These are phyloP conservation scores for Pythium oligandrum DNA, from an alignment of 352 stramenopile species.

Conservation along the genomic window DNA sequence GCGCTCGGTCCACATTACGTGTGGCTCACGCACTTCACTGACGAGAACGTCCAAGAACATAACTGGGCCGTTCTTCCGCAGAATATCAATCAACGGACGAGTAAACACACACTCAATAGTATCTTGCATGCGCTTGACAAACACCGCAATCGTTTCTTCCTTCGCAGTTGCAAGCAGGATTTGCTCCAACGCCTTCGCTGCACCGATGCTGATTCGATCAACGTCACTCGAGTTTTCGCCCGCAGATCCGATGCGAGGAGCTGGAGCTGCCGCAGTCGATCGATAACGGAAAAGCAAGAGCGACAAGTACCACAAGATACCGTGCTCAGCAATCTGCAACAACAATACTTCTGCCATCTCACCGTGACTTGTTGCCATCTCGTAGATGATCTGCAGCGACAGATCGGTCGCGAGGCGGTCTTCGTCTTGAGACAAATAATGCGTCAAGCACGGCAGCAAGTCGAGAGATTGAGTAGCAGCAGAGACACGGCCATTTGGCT, in stretches of 20 bases:
- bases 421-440: conserved; percentile 63
- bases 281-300: conserved; percentile 74
- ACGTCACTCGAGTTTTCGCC: conserved; percentile 27
- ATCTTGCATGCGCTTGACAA: conserved; percentile 75
- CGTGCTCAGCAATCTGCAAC: conserved; percentile 75
- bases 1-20: conserved; percentile 84
- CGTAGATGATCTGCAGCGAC: conserved; percentile 76
- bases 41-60: conserved; percentile 70
- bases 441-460: conserved; percentile 71
- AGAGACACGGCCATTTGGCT: conserved; percentile 75
- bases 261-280: neutral
- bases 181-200: conserved; percentile 65
- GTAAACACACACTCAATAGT: conserved; percentile 86
- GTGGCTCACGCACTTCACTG: conserved; percentile 68
- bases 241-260: neutral
- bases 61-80: conserved; percentile 50
- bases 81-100: conserved; percentile 63
- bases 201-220: conserved; percentile 64
- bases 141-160: conserved; percentile 70
- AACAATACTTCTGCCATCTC: conserved; percentile 82
- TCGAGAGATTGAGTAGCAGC: conserved; percentile 78
- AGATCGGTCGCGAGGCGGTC: conserved; percentile 68
- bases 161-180: conserved; percentile 64
- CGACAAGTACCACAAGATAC: conserved; percentile 80
- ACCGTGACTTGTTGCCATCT: conserved; percentile 73